Percentiles rank a stretch among this genome's conserved stretches.
Evolutionary conservation across 306 rosid species (phyloP).

Genomic region (Begonia masoniana): DNA sequence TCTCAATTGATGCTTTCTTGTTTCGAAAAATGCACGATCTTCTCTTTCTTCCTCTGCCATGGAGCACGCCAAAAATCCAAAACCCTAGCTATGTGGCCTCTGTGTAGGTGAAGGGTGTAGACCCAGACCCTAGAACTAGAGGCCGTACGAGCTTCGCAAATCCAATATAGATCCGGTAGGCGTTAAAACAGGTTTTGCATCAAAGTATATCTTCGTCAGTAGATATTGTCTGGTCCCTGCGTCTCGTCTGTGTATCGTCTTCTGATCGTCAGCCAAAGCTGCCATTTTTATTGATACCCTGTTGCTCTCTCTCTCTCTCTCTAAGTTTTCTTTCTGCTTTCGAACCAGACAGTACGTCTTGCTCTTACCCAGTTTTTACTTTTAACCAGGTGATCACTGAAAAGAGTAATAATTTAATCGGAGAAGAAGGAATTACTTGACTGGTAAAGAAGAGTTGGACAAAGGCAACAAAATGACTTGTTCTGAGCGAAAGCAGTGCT

Average conservation of each 20-base stretch:
- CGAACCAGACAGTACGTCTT: slow-evolving; percentile 8
- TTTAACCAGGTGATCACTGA: background rate
- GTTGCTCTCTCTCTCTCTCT: slow-evolving; percentile 19
- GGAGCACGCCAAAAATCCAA: slow-evolving; percentile 4
- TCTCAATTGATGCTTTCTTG: slow-evolving; percentile 35
- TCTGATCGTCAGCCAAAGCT: no score
- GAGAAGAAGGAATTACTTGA: no score
- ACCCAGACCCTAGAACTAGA: background rate
- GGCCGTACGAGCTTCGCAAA: background rate
- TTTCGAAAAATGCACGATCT: no score
- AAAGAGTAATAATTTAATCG: background rate
- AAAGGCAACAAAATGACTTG: background rate
- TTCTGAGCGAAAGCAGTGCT: no score
- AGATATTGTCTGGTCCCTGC: slow-evolving; percentile 35
- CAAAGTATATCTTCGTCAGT: slow-evolving; percentile 33
- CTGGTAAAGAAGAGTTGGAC: no score
- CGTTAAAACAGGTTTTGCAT: slow-evolving; percentile 19
- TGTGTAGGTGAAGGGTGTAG: no score
- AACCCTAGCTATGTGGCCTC: slow-evolving; percentile 12
- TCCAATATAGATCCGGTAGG: slow-evolving; percentile 4
- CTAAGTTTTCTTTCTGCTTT: slow-evolving; percentile 30
- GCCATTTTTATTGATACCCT: background rate
- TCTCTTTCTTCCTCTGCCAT: slow-evolving; percentile 16
- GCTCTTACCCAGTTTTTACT: background rate
- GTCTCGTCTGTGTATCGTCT: no score